Percentiles rank a stretch among this genome's conserved stretches.
phyloP scores from a whole-genome alignment of 345 rosid species.

The Pseudoturritis turrita region DNA sequence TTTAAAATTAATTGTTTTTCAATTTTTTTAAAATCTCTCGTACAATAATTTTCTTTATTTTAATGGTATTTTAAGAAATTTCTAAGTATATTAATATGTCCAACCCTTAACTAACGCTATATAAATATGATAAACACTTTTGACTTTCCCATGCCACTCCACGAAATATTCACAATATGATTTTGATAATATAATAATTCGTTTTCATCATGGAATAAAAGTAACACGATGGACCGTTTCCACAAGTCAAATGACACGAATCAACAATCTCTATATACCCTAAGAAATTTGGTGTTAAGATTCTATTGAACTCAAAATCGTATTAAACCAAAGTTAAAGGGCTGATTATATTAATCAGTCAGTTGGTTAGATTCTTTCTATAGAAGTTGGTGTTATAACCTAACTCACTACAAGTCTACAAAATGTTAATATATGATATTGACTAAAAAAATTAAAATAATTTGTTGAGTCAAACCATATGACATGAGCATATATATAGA shows the following conservation, averaged over 20 bases:
- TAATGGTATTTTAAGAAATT: no score
- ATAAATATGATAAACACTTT: background rate
- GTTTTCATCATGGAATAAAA: background rate
- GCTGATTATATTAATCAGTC: background rate
- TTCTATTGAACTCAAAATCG: background rate
- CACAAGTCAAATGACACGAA: background rate
- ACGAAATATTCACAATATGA: background rate
- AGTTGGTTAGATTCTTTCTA: background rate
- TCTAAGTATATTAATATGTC: no score
- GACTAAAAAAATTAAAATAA: background rate
- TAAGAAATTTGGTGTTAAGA: background rate
- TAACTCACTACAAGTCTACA: constrained; percentile 13
- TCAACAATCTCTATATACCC: background rate
- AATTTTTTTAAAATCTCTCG: no score
- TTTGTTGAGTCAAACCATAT: constrained; percentile 17
- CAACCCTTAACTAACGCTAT: background rate
- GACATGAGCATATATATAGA: background rate
- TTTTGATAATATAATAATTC: background rate
- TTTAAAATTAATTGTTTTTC: no score
- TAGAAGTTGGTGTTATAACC: constrained; percentile 6
- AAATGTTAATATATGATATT: background rate
- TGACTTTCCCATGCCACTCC: constrained; percentile 4
- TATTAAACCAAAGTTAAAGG: background rate
- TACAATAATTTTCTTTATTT: no score
- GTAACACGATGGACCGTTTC: background rate